Percentiles rank a stretch among this genome's conserved stretches.
Evolutionary conservation across 768 basidiomycete genomes (phyloP).

Genomic region (Xerocomellus dryophilus): DNA sequence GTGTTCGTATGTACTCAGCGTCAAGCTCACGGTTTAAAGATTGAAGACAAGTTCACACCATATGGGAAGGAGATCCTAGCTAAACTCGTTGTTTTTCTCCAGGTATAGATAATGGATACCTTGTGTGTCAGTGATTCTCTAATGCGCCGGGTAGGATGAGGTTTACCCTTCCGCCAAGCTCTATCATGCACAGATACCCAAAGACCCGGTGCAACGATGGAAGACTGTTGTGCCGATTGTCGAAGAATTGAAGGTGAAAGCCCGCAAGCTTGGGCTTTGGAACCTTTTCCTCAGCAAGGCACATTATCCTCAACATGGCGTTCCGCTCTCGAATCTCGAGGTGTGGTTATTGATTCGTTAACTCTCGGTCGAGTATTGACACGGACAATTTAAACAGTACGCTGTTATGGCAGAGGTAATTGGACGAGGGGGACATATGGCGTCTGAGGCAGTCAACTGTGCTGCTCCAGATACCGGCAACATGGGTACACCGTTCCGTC

Average conservation of each 20-base stretch:
- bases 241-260: constrained; percentile 82
- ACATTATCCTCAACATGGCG: constrained; percentile 87
- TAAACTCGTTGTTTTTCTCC: constrained; percentile 80
- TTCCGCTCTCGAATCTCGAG: constrained; percentile 91
- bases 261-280: constrained; percentile 89
- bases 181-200: constrained; percentile 79
- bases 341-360: constrained; percentile 39
- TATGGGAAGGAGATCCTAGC: constrained; percentile 84
- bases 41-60: constrained; percentile 91
- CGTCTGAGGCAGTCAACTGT: constrained; percentile 88
- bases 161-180: constrained; percentile 75
- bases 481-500: constrained; percentile 61
- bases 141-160: constrained; percentile 60
- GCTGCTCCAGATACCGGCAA: constrained; percentile 97
- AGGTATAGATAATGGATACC: constrained; percentile 45
- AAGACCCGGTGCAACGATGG: constrained; percentile 75
- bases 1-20: neutral
- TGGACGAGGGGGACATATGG: constrained; percentile 78
- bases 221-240: constrained; percentile 77
- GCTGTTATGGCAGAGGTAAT: constrained; percentile 97
- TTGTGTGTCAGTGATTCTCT: neutral
- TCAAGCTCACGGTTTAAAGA: constrained; percentile 37
- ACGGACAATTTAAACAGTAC: constrained; percentile 65
- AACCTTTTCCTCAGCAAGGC: constrained; percentile 94
- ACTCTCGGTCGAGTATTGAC: neutral